Evolutionary conservation across 257 asterid genomes (phyloP), one percentile per base, ranked within the genome.

Genomic region (Nemophila menziesii): DNA sequence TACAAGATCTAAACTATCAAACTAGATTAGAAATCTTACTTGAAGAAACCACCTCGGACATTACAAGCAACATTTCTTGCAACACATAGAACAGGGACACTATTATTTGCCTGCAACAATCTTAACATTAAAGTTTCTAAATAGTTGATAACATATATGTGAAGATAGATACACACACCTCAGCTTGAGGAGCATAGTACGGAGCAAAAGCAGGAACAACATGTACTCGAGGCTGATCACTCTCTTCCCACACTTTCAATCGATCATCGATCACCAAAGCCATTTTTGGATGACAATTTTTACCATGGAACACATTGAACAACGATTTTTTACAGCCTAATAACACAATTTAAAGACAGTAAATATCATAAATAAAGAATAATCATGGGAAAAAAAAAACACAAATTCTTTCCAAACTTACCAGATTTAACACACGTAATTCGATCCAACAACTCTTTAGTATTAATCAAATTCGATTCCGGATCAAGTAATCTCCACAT

Each of bases 401-500:
- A 29, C 27, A 12, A 37, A 24, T 49, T 51, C 15, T 39, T 39
- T 36, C 26, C 53, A 48, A 57, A 44, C 75, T 65, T 62, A 85
- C 97, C 95, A 59, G 97, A 72, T 64, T 84, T 89, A 58, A 89
- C 97, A 42, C 95, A 89, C 33, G 78, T 92, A 61, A 89, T 78
- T 20, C 95, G 97, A 46, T 78, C 75, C 75, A 80, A 62, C 48
- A 80, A 75, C 66, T 80, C 85, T 64, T 67, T 74, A 10, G 71
- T 57, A 69, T 62, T 63, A 57, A 89, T 84, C 74, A 89, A 74
- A 64, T 75, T 84, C 42, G 92, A 89, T 33, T 79, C 95, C 15
- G 97, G 95, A 60, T 89, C 97, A 54, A 89, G 95, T 62, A 89
- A 95, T 65, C 97, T 81, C 97, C 97, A 89, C 97, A 89, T 89